Evolutionary conservation across 805 yeast species (phyloP), one percentile per base, ranked within the genome.

Genomic region (Schizosaccharomyces cryophilus): DNA sequence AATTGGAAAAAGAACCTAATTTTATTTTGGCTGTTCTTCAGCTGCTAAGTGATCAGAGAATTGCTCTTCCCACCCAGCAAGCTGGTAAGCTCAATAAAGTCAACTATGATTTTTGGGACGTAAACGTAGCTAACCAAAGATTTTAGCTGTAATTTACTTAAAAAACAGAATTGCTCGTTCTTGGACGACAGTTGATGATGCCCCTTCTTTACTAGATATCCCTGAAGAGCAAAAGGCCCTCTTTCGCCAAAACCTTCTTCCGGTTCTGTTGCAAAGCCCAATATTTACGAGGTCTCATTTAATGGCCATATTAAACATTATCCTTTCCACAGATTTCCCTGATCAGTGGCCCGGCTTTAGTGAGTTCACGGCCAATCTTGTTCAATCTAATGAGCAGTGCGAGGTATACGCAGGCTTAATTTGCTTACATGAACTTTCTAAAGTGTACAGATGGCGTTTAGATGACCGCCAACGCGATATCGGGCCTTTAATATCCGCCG

Each of bases 11-110:
- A 35, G 70, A 76, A 2, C 80, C 85, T 1, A 95, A 95, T 4
- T 89, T 89, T 68, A 72, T 87, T 48, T 84, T 84, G 4, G 89
- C 90, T 1, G 85, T 95, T 70, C 73, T 90, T 58, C 90, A 86
- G 68, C 83, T 88, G 60, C 75, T 87, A 21, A n/a, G 58, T 11
- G 26, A n/a, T 21, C 29, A 30, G 6, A 24, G 31, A n/a, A 38
- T 15, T 38, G 26, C 26, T 42, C 30, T 59, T n/a, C 19, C 61
- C 42, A 59, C 45, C 51, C 59, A 26, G 78, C 82, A 65, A 73
- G 85, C 94, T 13, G 84, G 56, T 51, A 51, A 24, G 56, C 26
- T 45, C 51, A 7, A 3, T 17, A 19, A 11, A 15, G 13, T n/a
- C 13, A n/a, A 45, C 4, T n/a, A 45, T 45, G n/a, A 4, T 5